Conservation (phyloP, 1,139 yeast species). For the Komagataea norvegica region DNA sequence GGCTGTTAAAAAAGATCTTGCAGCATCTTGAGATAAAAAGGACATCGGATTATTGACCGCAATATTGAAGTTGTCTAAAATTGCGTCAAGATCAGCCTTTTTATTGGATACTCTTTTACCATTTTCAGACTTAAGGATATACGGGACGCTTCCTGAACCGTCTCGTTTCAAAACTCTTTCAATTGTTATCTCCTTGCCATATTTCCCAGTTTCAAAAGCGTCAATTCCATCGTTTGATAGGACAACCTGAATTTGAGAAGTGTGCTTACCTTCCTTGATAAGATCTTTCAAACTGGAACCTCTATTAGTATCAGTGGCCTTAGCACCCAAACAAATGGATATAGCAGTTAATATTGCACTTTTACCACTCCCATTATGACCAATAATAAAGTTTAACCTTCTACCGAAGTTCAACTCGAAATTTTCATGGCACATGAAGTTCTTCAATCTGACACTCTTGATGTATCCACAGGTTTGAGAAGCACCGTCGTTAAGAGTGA, state of each 20-base stretch:
- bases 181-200: slow-evolving; percentile 63
- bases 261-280: slow-evolving; percentile 71
- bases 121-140: slow-evolving; percentile 47
- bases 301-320: slow-evolving; percentile 85
- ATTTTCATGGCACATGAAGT: slow-evolving; percentile 83
- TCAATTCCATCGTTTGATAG: slow-evolving; percentile 61
- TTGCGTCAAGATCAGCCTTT: slow-evolving; percentile 60
- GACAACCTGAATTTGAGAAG: slow-evolving; percentile 56
- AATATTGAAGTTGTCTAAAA: slow-evolving; percentile 66
- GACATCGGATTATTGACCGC: slow-evolving; percentile 91
- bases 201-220: slow-evolving; percentile 58
- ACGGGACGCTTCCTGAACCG: slow-evolving; percentile 40
- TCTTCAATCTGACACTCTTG: slow-evolving; percentile 50
- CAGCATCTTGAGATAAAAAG: slow-evolving; percentile 89
- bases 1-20: slow-evolving; percentile 80
- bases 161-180: slow-evolving; percentile 63
- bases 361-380: slow-evolving; percentile 94
- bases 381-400: slow-evolving; percentile 83
- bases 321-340: slow-evolving; percentile 89
- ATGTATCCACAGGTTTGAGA: slow-evolving; percentile 34
- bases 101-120: slow-evolving; percentile 56
- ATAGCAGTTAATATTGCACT: slow-evolving; percentile 90
- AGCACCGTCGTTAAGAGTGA: background rate
- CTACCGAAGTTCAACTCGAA: slow-evolving; percentile 78
- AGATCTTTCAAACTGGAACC: slow-evolving; percentile 67